Base-by-base conservation (phyloP, 768 basidiomycete species). In the Pleurotus sapidus region DNA sequence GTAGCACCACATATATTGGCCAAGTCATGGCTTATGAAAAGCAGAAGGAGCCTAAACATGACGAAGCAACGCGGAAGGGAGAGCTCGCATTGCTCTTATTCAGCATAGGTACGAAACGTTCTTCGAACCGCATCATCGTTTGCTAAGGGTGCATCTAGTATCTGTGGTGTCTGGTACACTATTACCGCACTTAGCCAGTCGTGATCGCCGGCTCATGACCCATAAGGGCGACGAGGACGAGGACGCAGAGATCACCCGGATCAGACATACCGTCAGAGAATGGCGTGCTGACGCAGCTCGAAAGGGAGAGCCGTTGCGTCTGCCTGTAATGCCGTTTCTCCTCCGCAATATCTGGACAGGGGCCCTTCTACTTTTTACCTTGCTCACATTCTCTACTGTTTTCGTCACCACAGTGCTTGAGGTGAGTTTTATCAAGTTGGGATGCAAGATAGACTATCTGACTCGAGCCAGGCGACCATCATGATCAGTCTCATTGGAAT, bases 291-390 rank as follows among this genome's bases (percentile, higher is more conserved):
- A 96, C 59, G 93, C 93, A 47, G 85, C 84, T 8, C 76, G 84
- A 49, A 77, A 86, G 58, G 93, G 93, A 39, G 81, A 82, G 66
- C 85, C 87, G 4, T 74, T 96, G 46, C 83, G 79, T 37, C 78
- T 98, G 6, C 95, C 95, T 30, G 81, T 88, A 18, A 93, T 89
- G 87, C 93, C 95, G 8, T 88, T 96, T 72, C 84, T 96, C 65
- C 76, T 97, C 53, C 83, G 95, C 55, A 95, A 97, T 65, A 93
- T 97, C 61, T 97, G 95, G 95, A 92, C 84, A 15, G 91, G 87
- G 5, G 92, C 94, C 4, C 75, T 97, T 65, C 57, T 95, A 0
- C 74, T 95, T 27, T 98, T 95, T 73, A 83, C 82, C 25, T 48
- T 88, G 23, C 74, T 97, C 59, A 93, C 90, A 57, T 79, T 89